Base-by-base conservation (phyloP, 73 alveolate species). In the Paramecium caudatum region DNA sequence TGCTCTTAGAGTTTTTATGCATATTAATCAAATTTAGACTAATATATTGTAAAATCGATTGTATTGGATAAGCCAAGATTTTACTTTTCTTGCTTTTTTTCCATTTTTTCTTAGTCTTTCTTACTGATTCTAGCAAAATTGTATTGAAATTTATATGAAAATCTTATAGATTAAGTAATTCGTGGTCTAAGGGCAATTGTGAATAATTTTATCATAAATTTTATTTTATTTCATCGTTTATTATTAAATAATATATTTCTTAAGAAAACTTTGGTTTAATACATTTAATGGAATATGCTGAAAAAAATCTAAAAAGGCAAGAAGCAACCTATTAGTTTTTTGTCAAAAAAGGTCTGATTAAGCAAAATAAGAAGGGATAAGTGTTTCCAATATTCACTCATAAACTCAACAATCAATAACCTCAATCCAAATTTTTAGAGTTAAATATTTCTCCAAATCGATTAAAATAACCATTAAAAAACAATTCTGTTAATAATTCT, bases 351-450 rank as follows among this genome's bases (percentile, higher is more conserved):
- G 80, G 80, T 43, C n/a, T 55, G 12, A 55, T 55, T 23, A 55
- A 55, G 30, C 80, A 55, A 9, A 55, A 55, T 25, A 55, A 55
- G 10, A 55, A 55, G 37, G 80, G 80, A 21, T 21, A 55, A 4
- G 80, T 55, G 23, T 55, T 55, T 55, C 80, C 80, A 55, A 55
- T 55, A 23, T 55, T 55, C 80, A 55, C 80, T 1, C 30, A 55
- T 55, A 37, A 43, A 27, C 23, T 55, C 30, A 55, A 55, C 30
- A 55, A 23, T 55, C 17, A 55, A 55, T 23, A 37, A 55, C 13
- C 80, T 25, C 80, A 17, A 10, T 55, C 17, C 23, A 55, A 55
- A 23, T 19, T 9, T 21, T 2, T 55, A 2, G 80, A 55, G 30
- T 43, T 55, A 27, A 4, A 8, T 3, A 43, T 55, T 10, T 23